Percentiles rank a stretch among this genome's conserved stretches.
phyloP scores from a whole-genome alignment of 2,329 filamentous ascomycete genomes.

The Fusarium sp. region DNA sequence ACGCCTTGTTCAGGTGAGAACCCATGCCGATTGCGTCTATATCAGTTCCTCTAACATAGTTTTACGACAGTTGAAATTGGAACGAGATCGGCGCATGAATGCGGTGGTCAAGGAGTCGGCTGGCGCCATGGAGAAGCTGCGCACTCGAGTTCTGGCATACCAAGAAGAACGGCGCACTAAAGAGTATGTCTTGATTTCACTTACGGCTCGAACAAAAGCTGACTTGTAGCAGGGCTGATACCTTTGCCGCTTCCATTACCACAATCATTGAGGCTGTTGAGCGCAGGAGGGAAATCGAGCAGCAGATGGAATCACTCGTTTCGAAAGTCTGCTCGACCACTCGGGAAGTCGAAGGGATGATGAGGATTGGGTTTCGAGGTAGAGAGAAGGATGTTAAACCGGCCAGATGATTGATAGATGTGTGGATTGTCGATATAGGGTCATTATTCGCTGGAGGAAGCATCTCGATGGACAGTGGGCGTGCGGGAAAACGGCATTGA shows the following conservation, averaged over 20 bases:
- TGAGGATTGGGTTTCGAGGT: slow-evolving; percentile 46
- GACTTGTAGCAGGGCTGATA: slow-evolving; percentile 28
- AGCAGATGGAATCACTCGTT: slow-evolving; percentile 44
- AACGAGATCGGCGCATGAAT: slow-evolving; percentile 46
- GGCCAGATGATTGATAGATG: background rate
- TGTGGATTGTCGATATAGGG: background rate
- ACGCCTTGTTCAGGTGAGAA: slow-evolving; percentile 43
- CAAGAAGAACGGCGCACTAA: slow-evolving; percentile 41
- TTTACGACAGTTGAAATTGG: slow-evolving; percentile 45
- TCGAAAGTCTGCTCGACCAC: slow-evolving; percentile 31
- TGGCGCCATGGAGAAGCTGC: slow-evolving; percentile 43
- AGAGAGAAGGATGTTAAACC: slow-evolving; percentile 43
- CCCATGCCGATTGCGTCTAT: background rate
- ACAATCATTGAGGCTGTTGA: slow-evolving; percentile 40
- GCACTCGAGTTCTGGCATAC: slow-evolving; percentile 33
- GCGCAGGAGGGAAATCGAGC: slow-evolving; percentile 44
- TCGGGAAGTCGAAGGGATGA: slow-evolving; percentile 45
- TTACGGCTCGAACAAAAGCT: background rate
- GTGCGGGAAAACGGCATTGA: background rate
- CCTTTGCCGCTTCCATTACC: slow-evolving; percentile 26
- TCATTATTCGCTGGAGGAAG: background rate
- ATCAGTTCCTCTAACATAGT: background rate
- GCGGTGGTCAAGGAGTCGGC: slow-evolving; percentile 40
- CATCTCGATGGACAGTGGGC: background rate
- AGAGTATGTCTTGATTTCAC: slow-evolving; percentile 29